Evolutionary conservation across 805 yeast genomes (phyloP).

Genomic region (Candida caryicola): DNA sequence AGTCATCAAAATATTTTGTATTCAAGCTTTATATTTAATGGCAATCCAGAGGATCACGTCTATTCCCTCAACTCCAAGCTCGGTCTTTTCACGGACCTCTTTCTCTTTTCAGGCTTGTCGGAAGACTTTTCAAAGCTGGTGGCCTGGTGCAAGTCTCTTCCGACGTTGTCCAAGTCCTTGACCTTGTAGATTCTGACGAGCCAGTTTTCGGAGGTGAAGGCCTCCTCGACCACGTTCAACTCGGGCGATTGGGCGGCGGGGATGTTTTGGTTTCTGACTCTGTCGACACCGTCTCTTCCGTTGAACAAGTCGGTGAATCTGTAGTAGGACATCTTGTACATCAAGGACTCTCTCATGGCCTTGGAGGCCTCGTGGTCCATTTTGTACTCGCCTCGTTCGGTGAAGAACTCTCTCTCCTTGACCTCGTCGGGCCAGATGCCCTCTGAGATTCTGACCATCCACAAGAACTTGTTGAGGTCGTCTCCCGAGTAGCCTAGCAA

Average conservation of each 20-base stretch:
- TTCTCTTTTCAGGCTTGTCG: constrained; percentile 36
- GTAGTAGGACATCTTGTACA: constrained; percentile 94
- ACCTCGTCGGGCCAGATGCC: constrained; percentile 99
- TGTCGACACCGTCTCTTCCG: constrained; percentile 65
- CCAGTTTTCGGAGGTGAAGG: constrained; percentile 94
- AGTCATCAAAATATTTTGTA: too few species aligned
- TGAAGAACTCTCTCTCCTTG: constrained; percentile 79
- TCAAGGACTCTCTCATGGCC: constrained; percentile 82
- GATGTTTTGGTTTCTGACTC: constrained; percentile 84
- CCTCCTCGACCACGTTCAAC: constrained; percentile 85
- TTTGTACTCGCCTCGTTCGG: constrained; percentile 80
- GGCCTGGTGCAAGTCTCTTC: constrained; percentile 68
- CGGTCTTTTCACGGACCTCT: constrained; percentile 50
- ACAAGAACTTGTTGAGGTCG: constrained; percentile 91
- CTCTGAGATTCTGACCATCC: constrained; percentile 99
- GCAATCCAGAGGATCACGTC: too few species aligned
- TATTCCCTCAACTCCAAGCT: constrained; percentile 48
- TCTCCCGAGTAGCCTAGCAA: constrained; percentile 91
- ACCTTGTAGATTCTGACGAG: constrained; percentile 91
- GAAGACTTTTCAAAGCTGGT: constrained; percentile 48
- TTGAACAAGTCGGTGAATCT: constrained; percentile 72
- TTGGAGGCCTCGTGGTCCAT: constrained; percentile 79
- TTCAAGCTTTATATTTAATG: too few species aligned
- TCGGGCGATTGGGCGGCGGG: constrained; percentile 46
- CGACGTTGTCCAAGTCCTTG: constrained; percentile 82